Conservation (phyloP, 228 moss, liverwort and hornwort genomes). For the Sphagnum fallax region DNA sequence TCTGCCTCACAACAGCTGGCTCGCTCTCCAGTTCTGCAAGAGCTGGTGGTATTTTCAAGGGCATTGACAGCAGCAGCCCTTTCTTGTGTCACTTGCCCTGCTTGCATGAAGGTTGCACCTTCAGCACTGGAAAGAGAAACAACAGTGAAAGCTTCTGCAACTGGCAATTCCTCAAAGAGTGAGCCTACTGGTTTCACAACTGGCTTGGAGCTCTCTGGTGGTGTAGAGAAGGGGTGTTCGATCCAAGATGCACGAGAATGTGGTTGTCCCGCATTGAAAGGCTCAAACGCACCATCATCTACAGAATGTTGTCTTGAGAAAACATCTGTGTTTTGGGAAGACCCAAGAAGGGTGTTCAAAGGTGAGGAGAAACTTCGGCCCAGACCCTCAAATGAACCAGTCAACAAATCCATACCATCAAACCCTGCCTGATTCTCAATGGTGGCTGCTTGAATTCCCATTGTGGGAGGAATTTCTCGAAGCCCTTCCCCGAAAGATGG, state of each 20-base stretch:
- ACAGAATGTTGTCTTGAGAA: conserved; percentile 6
- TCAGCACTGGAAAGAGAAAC: not conserved
- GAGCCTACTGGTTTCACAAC: too few relatives aligned
- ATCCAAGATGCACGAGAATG: conserved; percentile 2
- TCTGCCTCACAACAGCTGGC: conserved; percentile 4
- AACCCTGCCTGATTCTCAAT: not conserved
- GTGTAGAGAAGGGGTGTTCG: not conserved
- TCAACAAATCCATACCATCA: conserved; percentile 31
- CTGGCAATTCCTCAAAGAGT: conserved; percentile 25
- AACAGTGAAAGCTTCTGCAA: conserved; percentile 11
- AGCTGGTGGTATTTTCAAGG: not conserved
- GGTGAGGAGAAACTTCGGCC: conserved; percentile 8
- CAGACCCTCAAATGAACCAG: conserved; percentile 18
- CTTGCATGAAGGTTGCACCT: conserved; percentile 25
- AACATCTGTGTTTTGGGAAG: conserved; percentile 10
- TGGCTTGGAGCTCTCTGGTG: too few relatives aligned
- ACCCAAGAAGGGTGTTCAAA: conserved; percentile 9
- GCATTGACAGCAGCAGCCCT: conserved; percentile 13
- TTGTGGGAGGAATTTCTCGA: conserved; percentile 13
- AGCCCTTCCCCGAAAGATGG: conserved; percentile 13
- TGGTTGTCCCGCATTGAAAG: too few relatives aligned
- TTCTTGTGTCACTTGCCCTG: conserved; percentile 13
- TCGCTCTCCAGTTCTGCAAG: conserved; percentile 11
- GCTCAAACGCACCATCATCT: too few relatives aligned
- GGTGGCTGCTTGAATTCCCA: not conserved